Conservation (phyloP, 2,329 filamentous ascomycete species). For the Clonostachys chloroleuca region DNA sequence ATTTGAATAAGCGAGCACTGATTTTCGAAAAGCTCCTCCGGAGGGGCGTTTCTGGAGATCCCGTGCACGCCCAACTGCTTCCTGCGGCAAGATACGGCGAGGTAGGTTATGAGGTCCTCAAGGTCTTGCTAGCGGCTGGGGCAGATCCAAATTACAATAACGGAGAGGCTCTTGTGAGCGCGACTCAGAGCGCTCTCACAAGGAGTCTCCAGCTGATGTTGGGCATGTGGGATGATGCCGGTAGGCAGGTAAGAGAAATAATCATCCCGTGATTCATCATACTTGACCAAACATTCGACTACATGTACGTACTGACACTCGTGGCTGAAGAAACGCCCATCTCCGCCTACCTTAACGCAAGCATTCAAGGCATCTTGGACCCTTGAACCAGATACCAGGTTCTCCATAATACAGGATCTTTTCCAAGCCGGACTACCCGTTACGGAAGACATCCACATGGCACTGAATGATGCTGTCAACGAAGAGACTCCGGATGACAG, state of each 20-base stretch:
- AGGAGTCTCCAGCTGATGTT: conserved; percentile 46
- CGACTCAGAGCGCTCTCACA: conserved; percentile 45
- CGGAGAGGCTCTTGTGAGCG: conserved; percentile 51
- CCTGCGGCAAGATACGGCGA: conserved; percentile 47
- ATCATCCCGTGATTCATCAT: no score
- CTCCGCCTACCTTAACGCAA: conserved; percentile 38
- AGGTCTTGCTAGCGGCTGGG: conserved; percentile 44
- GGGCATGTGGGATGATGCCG: conserved; percentile 34
- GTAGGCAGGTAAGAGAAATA: conserved; percentile 28
- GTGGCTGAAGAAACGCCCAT: conserved; percentile 34
- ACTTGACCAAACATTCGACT: conserved; percentile 2
- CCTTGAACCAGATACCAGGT: conserved; percentile 40
- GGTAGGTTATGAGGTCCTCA: conserved; percentile 40
- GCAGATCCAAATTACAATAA: conserved; percentile 51
- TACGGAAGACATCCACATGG: conserved; percentile 44
- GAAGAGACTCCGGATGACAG: conserved; percentile 44
- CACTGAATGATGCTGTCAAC: conserved; percentile 47
- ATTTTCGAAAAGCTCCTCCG: conserved; percentile 47
- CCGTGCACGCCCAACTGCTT: conserved; percentile 47
- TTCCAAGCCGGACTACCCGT: conserved; percentile 44
- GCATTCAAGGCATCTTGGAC: conserved; percentile 51
- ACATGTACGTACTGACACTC: conserved; percentile 1
- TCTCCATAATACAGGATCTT: conserved; percentile 42
- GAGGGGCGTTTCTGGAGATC: conserved; percentile 43
- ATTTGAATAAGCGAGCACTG: conserved; percentile 40